Conservation (phyloP, 495 filamentous ascomycete species). For the Tuber calosporum region DNA sequence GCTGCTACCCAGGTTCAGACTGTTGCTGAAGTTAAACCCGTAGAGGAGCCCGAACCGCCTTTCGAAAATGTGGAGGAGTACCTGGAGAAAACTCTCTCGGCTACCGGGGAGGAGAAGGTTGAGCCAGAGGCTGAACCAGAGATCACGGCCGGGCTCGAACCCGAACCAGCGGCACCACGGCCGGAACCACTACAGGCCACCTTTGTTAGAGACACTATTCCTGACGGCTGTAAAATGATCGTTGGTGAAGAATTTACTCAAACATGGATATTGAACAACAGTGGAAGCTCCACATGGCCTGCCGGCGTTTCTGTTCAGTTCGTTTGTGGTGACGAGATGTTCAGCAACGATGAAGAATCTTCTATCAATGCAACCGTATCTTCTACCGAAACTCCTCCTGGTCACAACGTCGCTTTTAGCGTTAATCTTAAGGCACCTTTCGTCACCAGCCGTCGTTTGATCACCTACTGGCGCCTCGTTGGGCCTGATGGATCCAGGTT, state of each 20-base stretch:
- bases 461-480: conserved; percentile 96
- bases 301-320: conserved; percentile 84
- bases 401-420: conserved; percentile 70
- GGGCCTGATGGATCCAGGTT: conserved; percentile 72
- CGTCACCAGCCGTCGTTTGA: conserved; percentile 59
- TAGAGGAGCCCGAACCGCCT: conserved; percentile 40
- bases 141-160: background rate
- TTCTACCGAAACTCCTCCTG: conserved; percentile 58
- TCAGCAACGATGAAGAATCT: conserved; percentile 59
- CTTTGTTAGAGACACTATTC: conserved; percentile 69
- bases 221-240: conserved; percentile 65
- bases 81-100: conserved; percentile 29
- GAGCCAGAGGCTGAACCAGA: conserved; percentile 12
- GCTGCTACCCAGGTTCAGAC: conserved; percentile 62
- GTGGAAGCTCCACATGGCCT: conserved; percentile 72
- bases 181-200: conserved; percentile 45
- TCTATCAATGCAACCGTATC: conserved; percentile 76
- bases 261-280: conserved; percentile 86
- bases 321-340: conserved; percentile 91
- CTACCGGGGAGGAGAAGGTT: conserved; percentile 36
- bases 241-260: conserved; percentile 72
- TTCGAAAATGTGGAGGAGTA: conserved; percentile 43
- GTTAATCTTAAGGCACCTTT: conserved; percentile 73
- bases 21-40: conserved; percentile 62
- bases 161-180: background rate